Base-by-base conservation (phyloP, 768 basidiomycete genomes). In the Lyophyllum shimeji region DNA sequence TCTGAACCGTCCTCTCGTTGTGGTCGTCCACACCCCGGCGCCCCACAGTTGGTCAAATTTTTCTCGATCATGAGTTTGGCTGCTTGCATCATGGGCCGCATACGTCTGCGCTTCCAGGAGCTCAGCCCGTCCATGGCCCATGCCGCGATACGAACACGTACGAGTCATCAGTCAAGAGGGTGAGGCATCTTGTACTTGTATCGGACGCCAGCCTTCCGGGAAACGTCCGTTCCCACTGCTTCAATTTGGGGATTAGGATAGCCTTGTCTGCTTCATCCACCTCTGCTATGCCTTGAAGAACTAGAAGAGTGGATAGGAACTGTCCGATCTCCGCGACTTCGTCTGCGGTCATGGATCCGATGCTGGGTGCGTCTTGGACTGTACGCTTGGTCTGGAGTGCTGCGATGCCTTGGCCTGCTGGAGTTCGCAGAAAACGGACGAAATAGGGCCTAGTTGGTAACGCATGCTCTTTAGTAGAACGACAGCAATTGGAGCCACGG, bases 221-320 rank as follows among this genome's bases (percentile, higher is more conserved):
- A 49, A 65, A 75, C 12, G 50, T 62, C 47, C 58, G 57, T 23
- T 64, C 52, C 76, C 76, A 78, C 21, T 33, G 46, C 46, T 55
- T 58, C n/a, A 78, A 53, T 55, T 73, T 71, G 0, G 58, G 63
- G 11, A 75, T 40, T n/a, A 77, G 67, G 12, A 59, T 69, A 23
- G 60, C 50, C 55, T 70, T 72, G 47, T 74, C 68, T 20, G 63
- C 65, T 24, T 65, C 65, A 2, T 69, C 67, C 45, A 79, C 62
- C 2, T 59, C 65, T 12, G 54, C 54, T 15, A 57, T 62, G 17
- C 76, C 77, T 51, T 77, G 76, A 2, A 76, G 60, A 29, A 74
- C 66, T 13, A 79, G 63, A 25, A 79, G 60, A 6, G 76, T 75
- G 0, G 75, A 67, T 27, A 76, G 59, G 49, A 77, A 78, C 55